These are phyloP conservation scores for Pulicaria dysenterica DNA, from an alignment of 129 eudicot genomes.

Conservation along the genomic window DNA sequence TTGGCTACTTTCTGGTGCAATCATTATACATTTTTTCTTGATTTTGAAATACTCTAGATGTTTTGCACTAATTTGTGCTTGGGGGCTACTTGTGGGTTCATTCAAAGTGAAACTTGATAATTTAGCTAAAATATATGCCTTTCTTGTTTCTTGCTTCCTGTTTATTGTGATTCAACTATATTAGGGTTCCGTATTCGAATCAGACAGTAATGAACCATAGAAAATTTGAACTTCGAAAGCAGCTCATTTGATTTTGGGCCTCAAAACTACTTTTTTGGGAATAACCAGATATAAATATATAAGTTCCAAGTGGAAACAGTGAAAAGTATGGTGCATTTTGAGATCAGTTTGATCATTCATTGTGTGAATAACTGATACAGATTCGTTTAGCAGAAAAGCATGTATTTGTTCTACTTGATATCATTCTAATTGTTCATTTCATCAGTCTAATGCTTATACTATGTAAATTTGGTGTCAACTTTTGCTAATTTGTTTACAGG, in stretches of 20 bases:
- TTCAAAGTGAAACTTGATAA: too few relatives aligned
- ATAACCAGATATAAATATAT: background rate
- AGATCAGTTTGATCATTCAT: slow-evolving; percentile 1
- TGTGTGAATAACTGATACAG: background rate
- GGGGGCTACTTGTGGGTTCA: too few relatives aligned
- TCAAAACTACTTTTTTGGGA: background rate
- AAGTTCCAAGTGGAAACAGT: background rate
- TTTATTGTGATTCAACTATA: background rate
- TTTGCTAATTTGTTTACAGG: slow-evolving; percentile 14
- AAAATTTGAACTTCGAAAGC: background rate
- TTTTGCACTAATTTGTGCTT: background rate
- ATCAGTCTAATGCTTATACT: background rate
- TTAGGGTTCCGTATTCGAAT: too few relatives aligned
- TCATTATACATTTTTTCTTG: background rate
- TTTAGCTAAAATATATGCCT: background rate
- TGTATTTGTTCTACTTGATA: background rate
- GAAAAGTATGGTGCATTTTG: background rate
- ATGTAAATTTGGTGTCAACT: background rate
- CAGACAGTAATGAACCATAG: background rate
- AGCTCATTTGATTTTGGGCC: background rate
- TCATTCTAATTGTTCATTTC: background rate
- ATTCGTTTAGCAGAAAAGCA: background rate
- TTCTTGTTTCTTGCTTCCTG: background rate
- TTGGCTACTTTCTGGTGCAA: background rate
- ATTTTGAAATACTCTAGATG: background rate